Evolutionary conservation across 2,329 filamentous ascomycete species (phyloP).

Genomic region (Xylogone sp.): DNA sequence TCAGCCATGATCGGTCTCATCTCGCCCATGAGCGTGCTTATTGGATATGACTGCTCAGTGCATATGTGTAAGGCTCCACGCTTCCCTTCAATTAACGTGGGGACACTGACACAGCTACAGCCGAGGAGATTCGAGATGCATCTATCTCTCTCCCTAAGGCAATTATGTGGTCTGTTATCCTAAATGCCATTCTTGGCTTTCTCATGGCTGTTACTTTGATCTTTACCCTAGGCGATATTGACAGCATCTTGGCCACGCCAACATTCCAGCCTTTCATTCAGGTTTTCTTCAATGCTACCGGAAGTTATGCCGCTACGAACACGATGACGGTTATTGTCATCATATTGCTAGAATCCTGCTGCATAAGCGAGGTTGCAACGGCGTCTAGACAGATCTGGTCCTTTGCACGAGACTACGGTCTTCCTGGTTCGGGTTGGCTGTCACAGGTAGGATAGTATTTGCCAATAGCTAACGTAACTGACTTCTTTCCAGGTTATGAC

Average conservation of each 20-base stretch:
- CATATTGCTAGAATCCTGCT: slow-evolving; percentile 31
- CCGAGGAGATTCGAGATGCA: slow-evolving; percentile 36
- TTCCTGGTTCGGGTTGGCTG: slow-evolving; percentile 33
- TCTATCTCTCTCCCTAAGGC: slow-evolving; percentile 30
- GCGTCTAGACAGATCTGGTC: slow-evolving; percentile 32
- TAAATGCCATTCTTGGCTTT: slow-evolving; percentile 35
- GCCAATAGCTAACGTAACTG: slow-evolving; percentile 29
- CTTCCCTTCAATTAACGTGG: too few relatives aligned
- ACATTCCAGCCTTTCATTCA: slow-evolving; percentile 32
- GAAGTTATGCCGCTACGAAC: slow-evolving; percentile 34
- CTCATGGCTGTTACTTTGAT: slow-evolving; percentile 34
- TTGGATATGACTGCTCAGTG: slow-evolving; percentile 17
- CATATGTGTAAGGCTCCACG: slow-evolving; percentile 11
- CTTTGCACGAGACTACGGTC: slow-evolving; percentile 36
- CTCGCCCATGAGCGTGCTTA: slow-evolving; percentile 22
- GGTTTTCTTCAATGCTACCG: slow-evolving; percentile 22
- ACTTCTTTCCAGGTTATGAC: not conserved
- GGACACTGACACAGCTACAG: slow-evolving; percentile 21
- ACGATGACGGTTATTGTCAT: slow-evolving; percentile 41
- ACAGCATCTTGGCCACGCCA: slow-evolving; percentile 18
- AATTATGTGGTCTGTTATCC: slow-evolving; percentile 31
- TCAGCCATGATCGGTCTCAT: slow-evolving; percentile 33
- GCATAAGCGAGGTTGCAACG: slow-evolving; percentile 28
- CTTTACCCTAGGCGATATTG: slow-evolving; percentile 33
- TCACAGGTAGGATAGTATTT: slow-evolving; percentile 31